Evolutionary conservation across 306 rosid species (phyloP), one percentile per base, ranked within the genome.

Genomic region (Castanopsis chinensis): DNA sequence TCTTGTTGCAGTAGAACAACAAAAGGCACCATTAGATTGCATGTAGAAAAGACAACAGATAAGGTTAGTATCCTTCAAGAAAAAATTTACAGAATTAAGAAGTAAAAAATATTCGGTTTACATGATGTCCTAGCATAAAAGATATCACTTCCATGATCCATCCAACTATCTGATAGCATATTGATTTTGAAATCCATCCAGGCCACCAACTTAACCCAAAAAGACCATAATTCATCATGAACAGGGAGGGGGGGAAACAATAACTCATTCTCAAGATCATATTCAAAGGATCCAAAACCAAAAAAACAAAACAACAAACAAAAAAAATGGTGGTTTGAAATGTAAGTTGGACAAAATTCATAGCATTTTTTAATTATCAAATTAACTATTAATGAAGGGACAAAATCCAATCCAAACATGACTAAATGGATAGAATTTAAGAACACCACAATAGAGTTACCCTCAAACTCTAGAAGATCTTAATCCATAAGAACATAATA

Each of bases 1-100:
- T 90, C 99, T 96, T 82, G 68, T 76, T 43, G 78, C 74, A 56
- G 74, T 57, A 82, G 68, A 89, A 76, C 18, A 64, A 69, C 14
- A 69, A 76, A 61, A 76, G 76, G 52, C 72, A 63, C 6, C 60
- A 63, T 72, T n/a, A 71, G 53, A 41, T 28, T 11, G 64, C 56
- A 70, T 32, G 25, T 15, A 23, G 51, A 74, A 77, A 9, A 54
- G 41, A 35, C 41, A 35, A 35, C 15, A 71, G 18, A 54, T 32
- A 72, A 41, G 28, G 60, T 32, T 72, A 60, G 45, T 28, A 58
- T 73, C 69, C 76, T 51, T 70, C 55, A 73, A 71, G 37, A 73
- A 78, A 78, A 54, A 9, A 15, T 71, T 30, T 59, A 72, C 59
- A 21, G 76, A 52, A 63, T 53, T 32, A 58, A 73, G 27, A 23